A percentile compares a stretch with the other conserved stretches of the same genome.
Evolutionary conservation across 805 yeast genomes (phyloP).

Genomic region (Teunomyces cretensis): DNA sequence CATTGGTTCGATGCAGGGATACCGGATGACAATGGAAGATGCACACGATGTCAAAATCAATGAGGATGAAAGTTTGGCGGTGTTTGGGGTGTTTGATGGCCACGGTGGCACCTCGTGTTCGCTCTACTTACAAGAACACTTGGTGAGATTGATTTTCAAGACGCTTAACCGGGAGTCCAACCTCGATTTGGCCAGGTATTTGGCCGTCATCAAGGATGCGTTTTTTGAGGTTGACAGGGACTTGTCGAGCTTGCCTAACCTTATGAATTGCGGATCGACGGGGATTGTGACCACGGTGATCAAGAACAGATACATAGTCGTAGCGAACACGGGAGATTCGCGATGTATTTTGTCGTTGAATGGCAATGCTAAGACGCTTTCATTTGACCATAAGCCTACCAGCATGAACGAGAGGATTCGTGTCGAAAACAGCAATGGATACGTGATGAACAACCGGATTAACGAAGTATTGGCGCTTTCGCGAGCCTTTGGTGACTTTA

Average conservation of each 20-base stretch:
- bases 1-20: slow-evolving; percentile 78
- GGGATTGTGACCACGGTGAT: slow-evolving; percentile 35
- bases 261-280: slow-evolving; percentile 43
- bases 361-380: slow-evolving; percentile 54
- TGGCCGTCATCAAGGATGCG: slow-evolving; percentile 26
- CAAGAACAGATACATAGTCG: slow-evolving; percentile 42
- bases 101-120: slow-evolving; percentile 75
- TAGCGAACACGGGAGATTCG: slow-evolving; percentile 78
- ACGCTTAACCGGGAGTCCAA: slow-evolving; percentile 15
- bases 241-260: slow-evolving; percentile 21
- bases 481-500: slow-evolving; percentile 46
- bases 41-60: slow-evolving; percentile 58
- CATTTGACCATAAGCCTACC: slow-evolving; percentile 46
- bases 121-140: slow-evolving; percentile 45
- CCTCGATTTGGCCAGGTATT: slow-evolving; percentile 12
- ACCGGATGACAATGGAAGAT: slow-evolving; percentile 73
- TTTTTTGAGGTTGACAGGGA: slow-evolving; percentile 40
- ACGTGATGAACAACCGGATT: slow-evolving; percentile 36
- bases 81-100: slow-evolving; percentile 79
- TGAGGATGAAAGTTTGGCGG: slow-evolving; percentile 40
- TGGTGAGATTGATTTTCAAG: slow-evolving; percentile 38
- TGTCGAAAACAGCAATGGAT: slow-evolving; percentile 42
- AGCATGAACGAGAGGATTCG: slow-evolving; percentile 45
- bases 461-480: slow-evolving; percentile 45
- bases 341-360: slow-evolving; percentile 56